Conservation (phyloP, 1,139 yeast species). For the Yamadazyma oceani region DNA sequence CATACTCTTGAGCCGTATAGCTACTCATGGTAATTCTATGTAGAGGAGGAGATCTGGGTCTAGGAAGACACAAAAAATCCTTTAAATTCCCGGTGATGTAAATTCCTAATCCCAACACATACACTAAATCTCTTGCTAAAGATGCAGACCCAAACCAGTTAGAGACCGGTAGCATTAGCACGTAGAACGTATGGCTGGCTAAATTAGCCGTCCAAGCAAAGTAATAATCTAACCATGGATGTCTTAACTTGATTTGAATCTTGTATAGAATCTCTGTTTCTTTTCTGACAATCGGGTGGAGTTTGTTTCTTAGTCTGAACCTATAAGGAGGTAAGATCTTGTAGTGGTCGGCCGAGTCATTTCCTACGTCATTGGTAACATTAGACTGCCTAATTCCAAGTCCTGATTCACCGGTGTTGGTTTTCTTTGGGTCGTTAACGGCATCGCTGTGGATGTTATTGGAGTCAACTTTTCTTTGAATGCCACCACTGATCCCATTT, state of each 20-base stretch:
- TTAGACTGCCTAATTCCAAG: background rate
- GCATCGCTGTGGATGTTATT: too few species aligned
- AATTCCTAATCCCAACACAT: slow-evolving; percentile 82
- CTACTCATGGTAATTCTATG: slow-evolving; percentile 87
- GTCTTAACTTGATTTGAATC: slow-evolving; percentile 55
- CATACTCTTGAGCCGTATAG: slow-evolving; percentile 89
- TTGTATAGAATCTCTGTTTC: slow-evolving; percentile 66
- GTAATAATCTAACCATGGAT: slow-evolving; percentile 62
- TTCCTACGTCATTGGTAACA: slow-evolving; percentile 63
- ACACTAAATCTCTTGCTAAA: slow-evolving; percentile 68
- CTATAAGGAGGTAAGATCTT: slow-evolving; percentile 60
- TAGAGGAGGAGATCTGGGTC: slow-evolving; percentile 91
- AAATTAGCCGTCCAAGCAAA: slow-evolving; percentile 88
- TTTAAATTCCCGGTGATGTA: slow-evolving; percentile 75
- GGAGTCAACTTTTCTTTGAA: too few species aligned
- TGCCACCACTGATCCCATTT: too few species aligned
- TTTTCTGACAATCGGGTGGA: slow-evolving; percentile 59
- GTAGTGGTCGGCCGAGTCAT: slow-evolving; percentile 66
- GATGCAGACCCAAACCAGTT: slow-evolving; percentile 75
- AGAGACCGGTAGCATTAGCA: slow-evolving; percentile 81
- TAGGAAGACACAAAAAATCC: slow-evolving; percentile 84
- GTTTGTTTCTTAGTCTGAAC: slow-evolving; percentile 52
- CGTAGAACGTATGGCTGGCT: slow-evolving; percentile 93
- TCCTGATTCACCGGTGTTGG: background rate
- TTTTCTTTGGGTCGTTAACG: too few species aligned